phyloP scores from a whole-genome alignment of 805 yeast species.

The Sugiyamaella chiloensis region DNA sequence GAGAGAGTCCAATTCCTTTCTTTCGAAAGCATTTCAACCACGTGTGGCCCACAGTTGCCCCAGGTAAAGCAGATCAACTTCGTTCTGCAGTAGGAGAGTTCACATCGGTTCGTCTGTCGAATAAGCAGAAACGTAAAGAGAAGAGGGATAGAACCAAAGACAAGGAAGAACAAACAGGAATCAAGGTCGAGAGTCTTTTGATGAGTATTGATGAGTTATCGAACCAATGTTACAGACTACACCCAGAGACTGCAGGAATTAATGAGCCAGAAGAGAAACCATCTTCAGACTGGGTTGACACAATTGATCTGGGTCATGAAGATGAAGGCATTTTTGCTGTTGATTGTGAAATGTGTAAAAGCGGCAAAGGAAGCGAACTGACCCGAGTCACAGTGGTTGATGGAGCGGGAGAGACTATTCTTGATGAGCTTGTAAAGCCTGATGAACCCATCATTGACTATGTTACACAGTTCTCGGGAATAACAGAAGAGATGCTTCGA shows the following conservation, averaged over 20 bases:
- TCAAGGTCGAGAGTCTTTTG: slow-evolving; percentile 51
- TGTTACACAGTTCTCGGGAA: slow-evolving; percentile 81
- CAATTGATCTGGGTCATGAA: slow-evolving; percentile 41
- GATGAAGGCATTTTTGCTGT: slow-evolving; percentile 66
- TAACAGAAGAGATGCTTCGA: slow-evolving; percentile 63
- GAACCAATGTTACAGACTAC: slow-evolving; percentile 59
- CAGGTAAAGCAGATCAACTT: slow-evolving; percentile 61
- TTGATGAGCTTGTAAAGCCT: slow-evolving; percentile 81
- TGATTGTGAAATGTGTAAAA: slow-evolving; percentile 91
- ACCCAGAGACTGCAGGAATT: slow-evolving; percentile 36
- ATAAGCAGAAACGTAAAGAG: slow-evolving; percentile 48
- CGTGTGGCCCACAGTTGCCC: slow-evolving; percentile 52
- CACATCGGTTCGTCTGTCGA: slow-evolving; percentile 53
- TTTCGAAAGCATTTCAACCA: slow-evolving; percentile 42
- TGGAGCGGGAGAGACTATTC: slow-evolving; percentile 49
- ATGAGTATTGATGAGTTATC: slow-evolving; percentile 48
- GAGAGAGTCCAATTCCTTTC: slow-evolving; percentile 29
- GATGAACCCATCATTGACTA: slow-evolving; percentile 71
- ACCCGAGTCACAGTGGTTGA: slow-evolving; percentile 77
- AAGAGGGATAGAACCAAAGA: slow-evolving; percentile 30
- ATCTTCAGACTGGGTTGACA: slow-evolving; percentile 47
- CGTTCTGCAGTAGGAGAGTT: slow-evolving; percentile 56
- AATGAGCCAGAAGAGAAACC: neutral
- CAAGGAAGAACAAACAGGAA: slow-evolving; percentile 25
- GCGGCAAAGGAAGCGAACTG: slow-evolving; percentile 52